These are phyloP conservation scores for Tilletia caries DNA, from an alignment of 1,284 basidiomycete species.

Conservation along the genomic window DNA sequence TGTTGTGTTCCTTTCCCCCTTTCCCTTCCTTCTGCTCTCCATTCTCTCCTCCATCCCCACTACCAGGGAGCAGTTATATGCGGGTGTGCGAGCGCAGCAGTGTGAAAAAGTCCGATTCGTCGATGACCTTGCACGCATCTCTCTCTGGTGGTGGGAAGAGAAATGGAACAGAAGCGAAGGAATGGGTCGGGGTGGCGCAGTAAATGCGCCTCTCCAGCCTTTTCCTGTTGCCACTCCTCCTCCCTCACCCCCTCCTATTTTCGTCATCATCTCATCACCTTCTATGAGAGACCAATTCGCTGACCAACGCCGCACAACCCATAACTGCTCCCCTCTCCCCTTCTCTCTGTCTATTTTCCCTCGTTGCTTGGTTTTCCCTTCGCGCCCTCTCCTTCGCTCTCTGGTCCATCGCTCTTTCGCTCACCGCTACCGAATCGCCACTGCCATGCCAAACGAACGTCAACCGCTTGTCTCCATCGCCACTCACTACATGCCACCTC, in stretches of 20 bases:
- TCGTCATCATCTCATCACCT: constrained; percentile 32
- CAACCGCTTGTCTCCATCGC: not conserved
- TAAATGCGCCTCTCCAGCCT: not conserved
- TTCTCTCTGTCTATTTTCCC: constrained; percentile 23
- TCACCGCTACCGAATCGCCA: not conserved
- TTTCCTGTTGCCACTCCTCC: constrained; percentile 27
- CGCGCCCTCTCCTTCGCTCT: constrained; percentile 28
- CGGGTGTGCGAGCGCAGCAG: too few species aligned
- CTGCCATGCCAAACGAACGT: not conserved
- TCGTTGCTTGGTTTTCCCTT: constrained; percentile 41
- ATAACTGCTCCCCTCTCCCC: constrained; percentile 15
- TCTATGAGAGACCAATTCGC: constrained; percentile 8
- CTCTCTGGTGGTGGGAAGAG: not conserved
- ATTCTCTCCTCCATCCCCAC: not conserved
- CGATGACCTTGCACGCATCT: too few species aligned
- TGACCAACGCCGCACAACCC: constrained; percentile 9
- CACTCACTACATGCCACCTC: not conserved
- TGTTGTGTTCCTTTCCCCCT: constrained; percentile 4
- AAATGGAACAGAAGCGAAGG: too few species aligned
- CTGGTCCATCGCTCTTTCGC: not conserved
- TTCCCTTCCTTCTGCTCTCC: not conserved
- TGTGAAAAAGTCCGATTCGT: too few species aligned
- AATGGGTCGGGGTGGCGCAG: too few species aligned
- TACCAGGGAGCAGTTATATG: constrained; percentile 1
- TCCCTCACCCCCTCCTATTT: constrained; percentile 17